Conservation (phyloP, 495 filamentous ascomycete genomes). For the Letharia columbiana region DNA sequence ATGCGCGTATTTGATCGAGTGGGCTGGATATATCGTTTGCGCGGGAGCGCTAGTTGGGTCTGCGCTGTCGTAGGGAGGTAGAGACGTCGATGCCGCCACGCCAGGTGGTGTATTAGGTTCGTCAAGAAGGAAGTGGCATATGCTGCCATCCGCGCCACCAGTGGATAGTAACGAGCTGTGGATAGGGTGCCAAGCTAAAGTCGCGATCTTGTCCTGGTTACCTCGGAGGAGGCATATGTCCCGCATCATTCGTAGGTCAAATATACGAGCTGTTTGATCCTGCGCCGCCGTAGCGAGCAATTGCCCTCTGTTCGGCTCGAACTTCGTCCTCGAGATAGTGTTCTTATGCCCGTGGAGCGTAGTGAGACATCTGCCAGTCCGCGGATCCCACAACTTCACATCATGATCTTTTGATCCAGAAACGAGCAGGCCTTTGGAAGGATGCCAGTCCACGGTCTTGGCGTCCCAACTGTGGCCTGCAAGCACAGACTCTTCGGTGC, state of each 20-base stretch:
- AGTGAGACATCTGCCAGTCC: slow-evolving; percentile 79
- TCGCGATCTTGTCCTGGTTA: slow-evolving; percentile 91
- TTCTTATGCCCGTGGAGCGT: slow-evolving; percentile 98
- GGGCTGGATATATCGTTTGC: slow-evolving; percentile 82
- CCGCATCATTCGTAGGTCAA: slow-evolving; percentile 96
- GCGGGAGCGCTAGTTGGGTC: slow-evolving; percentile 70
- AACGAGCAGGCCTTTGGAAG: slow-evolving; percentile 85
- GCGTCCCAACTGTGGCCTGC: slow-evolving; percentile 94
- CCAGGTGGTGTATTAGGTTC: slow-evolving; percentile 77
- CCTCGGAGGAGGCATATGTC: slow-evolving; percentile 86
- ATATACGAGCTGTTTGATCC: slow-evolving; percentile 84
- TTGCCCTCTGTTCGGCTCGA: slow-evolving; percentile 72
- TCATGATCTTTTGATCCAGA: slow-evolving; percentile 96
- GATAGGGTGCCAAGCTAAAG: slow-evolving; percentile 86
- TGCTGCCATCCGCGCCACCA: slow-evolving; percentile 76
- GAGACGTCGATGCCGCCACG: slow-evolving; percentile 49
- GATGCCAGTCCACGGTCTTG: slow-evolving; percentile 95
- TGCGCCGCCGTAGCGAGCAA: slow-evolving; percentile 85
- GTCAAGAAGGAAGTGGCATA: slow-evolving; percentile 87
- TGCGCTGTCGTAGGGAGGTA: slow-evolving; percentile 74
- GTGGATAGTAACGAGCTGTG: slow-evolving; percentile 84
- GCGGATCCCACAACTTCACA: slow-evolving; percentile 95
- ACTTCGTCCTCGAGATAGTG: slow-evolving; percentile 79
- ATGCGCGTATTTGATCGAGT: slow-evolving; percentile 76
- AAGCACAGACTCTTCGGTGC: slow-evolving; percentile 68